Percentiles rank a stretch among this genome's conserved stretches.
phyloP scores from a whole-genome alignment of 176 grass and related monocot species.

The Luzula sylvatica region DNA sequence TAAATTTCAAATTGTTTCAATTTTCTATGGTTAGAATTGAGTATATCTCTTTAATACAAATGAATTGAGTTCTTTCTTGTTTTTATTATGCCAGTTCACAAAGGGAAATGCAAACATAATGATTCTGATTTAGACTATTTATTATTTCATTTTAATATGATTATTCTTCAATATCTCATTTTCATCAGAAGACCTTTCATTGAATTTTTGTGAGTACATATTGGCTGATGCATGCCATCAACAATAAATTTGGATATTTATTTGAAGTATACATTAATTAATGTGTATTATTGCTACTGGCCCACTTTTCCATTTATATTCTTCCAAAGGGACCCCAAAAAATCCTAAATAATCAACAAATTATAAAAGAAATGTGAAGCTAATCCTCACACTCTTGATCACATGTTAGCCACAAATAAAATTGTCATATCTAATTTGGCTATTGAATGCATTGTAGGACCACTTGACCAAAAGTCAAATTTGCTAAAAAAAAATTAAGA shows the following conservation, averaged over 20 bases:
- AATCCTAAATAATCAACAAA: too few species aligned
- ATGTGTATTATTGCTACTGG: neutral
- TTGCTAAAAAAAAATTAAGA: too few species aligned
- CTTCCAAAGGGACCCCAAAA: neutral
- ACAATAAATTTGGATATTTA: neutral
- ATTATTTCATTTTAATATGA: constrained; percentile 13
- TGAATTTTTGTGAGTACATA: constrained; percentile 4
- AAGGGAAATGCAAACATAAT: constrained; percentile 16
- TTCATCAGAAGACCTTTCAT: constrained; percentile 20
- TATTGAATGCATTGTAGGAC: too few species aligned
- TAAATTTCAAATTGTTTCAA: neutral
- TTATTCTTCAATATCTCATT: constrained; percentile 25
- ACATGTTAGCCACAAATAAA: too few species aligned
- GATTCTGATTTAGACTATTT: constrained; percentile 29
- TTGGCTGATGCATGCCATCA: neutral
- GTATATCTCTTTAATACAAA: neutral
- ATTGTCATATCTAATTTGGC: too few species aligned
- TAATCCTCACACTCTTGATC: too few species aligned
- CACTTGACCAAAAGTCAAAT: too few species aligned
- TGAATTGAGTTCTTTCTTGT: neutral
- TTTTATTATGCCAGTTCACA: constrained; percentile 14
- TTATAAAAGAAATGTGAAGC: too few species aligned
- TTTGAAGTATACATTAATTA: neutral
- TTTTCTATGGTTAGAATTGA: neutral
- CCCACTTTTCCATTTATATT: neutral